Evolutionary conservation across 2,329 filamentous ascomycete species (phyloP), one percentile per base, ranked within the genome.

Genomic region (Colletotrichum falcatum): DNA sequence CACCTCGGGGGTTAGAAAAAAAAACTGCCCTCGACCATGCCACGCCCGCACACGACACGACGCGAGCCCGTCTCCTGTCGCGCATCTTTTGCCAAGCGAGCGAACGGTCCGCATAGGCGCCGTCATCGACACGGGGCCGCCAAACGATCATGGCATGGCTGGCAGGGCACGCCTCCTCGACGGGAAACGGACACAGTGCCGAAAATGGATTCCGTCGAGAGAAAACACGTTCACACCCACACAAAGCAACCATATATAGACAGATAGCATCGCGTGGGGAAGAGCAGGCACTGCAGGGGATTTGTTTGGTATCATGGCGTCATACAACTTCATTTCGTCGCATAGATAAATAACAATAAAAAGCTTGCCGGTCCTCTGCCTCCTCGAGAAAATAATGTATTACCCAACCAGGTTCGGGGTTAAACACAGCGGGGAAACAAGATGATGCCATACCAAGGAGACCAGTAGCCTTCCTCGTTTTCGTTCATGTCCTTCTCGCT

Each of bases 271-370:
- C 51, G 14, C 28, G 7, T 7, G 4, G 18, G 18, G 16, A 23
- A 35, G 20, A 11, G 20, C 51, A 30, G 5, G 42, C 51, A 30
- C 7, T 20, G 5, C 8, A 16, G 51, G 20, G 30, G 51, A 5
- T 12, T 54, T 18, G 51, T 20, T 54, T 54, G 16, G 51, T 54
- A 35, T 54, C 51, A 53, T 53, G 16, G 28, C 49, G 18, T 53
- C 49, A 30, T 53, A n/a, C 49, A 53, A 18, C 28, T 30, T 53
- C 28, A 54, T 54, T 54, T 54, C 28, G 18, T 54, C 28, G 18
- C 28, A 54, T 54, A 9, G 23, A 28, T 49, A 49, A 49, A 46
- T 46, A 46, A 51, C 20, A 23, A 33, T 14, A n/a, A 30, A 3
- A n/a, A 35, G 16, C 11, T 54, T 54, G 28, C 30, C 51, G 28